Conservation (phyloP, 2,329 filamentous ascomycete species). For the Colletotrichum lini region DNA sequence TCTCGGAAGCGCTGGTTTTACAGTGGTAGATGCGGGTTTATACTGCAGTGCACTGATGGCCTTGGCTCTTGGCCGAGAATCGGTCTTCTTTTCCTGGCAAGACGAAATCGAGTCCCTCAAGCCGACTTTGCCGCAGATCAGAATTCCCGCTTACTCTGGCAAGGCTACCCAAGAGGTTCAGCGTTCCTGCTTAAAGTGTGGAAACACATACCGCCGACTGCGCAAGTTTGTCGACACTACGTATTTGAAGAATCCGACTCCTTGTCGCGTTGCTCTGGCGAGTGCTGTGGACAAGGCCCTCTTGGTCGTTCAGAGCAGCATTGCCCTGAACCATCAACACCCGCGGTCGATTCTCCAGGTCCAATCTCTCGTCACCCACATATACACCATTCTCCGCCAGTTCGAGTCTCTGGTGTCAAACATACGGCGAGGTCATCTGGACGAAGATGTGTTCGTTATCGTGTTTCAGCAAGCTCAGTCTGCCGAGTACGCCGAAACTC, state of each 20-base stretch:
- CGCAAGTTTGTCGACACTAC: constrained; percentile 62
- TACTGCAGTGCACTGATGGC: constrained; percentile 74
- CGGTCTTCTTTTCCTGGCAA: constrained; percentile 78
- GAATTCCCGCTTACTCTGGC: constrained; percentile 71
- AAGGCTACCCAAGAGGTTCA: constrained; percentile 64
- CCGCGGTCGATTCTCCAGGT: constrained; percentile 67
- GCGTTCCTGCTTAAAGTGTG: constrained; percentile 61
- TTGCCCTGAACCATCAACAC: constrained; percentile 59
- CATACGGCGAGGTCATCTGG: constrained; percentile 61
- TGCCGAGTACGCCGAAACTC: constrained; percentile 74
- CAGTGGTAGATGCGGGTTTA: constrained; percentile 62
- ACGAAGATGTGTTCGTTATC: constrained; percentile 73
- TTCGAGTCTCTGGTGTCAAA: constrained; percentile 66
- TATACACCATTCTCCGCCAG: constrained; percentile 64
- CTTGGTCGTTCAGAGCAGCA: constrained; percentile 63
- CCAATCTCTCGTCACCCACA: constrained; percentile 63
- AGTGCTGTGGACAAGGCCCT: constrained; percentile 65
- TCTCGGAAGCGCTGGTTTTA: constrained; percentile 55
- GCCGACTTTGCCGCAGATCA: constrained; percentile 60
- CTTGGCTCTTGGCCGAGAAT: constrained; percentile 79
- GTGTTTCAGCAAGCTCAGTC: constrained; percentile 74
- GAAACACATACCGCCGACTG: constrained; percentile 63
- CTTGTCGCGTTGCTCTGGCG: constrained; percentile 66
- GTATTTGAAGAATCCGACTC: constrained; percentile 60
- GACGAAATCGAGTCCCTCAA: constrained; percentile 66